These are phyloP conservation scores for Clarkia xantiana DNA, from an alignment of 345 rosid species.

Conservation along the genomic window DNA sequence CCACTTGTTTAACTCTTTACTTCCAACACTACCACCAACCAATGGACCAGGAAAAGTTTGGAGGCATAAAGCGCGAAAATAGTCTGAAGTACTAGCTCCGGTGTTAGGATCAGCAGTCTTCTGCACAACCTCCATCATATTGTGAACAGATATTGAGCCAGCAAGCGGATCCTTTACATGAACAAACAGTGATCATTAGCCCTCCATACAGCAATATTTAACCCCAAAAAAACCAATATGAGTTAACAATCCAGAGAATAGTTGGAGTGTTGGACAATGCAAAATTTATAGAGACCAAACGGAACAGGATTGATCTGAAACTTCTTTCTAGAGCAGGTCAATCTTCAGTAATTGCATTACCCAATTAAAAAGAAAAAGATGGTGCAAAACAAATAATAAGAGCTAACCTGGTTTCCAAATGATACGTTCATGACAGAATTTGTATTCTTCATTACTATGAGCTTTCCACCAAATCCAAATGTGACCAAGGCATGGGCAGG, in stretches of 20 bases:
- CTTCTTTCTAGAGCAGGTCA: neutral
- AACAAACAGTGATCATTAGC: slow-evolving; percentile 18
- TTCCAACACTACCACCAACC: slow-evolving; percentile 87
- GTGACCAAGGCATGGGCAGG: slow-evolving; percentile 82
- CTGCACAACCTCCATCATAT: slow-evolving; percentile 54
- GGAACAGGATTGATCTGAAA: neutral
- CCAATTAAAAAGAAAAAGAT: neutral
- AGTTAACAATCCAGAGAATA: neutral
- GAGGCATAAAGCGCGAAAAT: slow-evolving; percentile 58
- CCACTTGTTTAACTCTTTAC: slow-evolving; percentile 89
- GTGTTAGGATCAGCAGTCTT: slow-evolving; percentile 24
- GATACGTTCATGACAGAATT: slow-evolving; percentile 32
- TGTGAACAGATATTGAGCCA: slow-evolving; percentile 51
- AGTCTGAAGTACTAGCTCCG: slow-evolving; percentile 33
- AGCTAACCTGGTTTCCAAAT: slow-evolving; percentile 67
- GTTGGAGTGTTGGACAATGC: neutral
- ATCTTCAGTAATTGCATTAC: neutral
- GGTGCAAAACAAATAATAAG: neutral
- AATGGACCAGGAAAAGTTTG: slow-evolving; percentile 85
- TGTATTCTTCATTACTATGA: slow-evolving; percentile 58
- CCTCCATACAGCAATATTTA: neutral
- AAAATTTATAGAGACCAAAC: neutral
- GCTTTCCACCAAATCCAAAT: slow-evolving; percentile 96
- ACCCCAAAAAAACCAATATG: neutral
- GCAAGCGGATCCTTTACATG: slow-evolving; percentile 41